Percentiles rank a stretch among this genome's conserved stretches.
Conservation (phyloP, 2,329 filamentous ascomycete genomes). For the Onygenales sp. region DNA sequence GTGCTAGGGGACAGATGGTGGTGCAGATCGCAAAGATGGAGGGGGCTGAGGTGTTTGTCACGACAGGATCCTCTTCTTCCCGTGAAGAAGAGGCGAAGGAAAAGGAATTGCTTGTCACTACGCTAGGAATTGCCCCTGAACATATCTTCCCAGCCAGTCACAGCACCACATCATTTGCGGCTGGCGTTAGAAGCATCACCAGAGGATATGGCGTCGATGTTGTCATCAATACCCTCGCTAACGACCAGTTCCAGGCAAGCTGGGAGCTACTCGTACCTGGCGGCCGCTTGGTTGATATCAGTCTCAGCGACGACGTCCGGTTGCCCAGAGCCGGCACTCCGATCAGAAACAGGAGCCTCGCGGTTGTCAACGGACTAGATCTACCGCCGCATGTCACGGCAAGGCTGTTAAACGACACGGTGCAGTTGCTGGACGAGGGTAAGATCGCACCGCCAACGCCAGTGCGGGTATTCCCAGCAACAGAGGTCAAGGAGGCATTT, state of each 20-base stretch:
- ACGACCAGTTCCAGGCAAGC: background rate
- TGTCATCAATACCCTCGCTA: constrained; percentile 4
- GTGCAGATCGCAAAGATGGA: constrained; percentile 11
- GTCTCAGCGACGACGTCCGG: background rate
- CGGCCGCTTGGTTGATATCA: constrained; percentile 8
- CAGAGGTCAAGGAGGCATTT: constrained; percentile 13
- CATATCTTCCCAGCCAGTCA: constrained; percentile 6
- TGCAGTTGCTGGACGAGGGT: constrained; percentile 11
- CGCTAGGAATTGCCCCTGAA: constrained; percentile 3
- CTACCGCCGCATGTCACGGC: constrained; percentile 2
- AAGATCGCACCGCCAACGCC: constrained; percentile 12
- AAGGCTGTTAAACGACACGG: constrained; percentile 5
- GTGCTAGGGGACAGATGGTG: constrained; percentile 11
- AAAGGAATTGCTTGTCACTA: constrained; percentile 4
- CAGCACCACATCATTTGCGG: background rate
- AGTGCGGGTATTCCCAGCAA: constrained; percentile 8
- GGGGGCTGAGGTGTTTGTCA: constrained; percentile 13
- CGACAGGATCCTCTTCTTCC: background rate
- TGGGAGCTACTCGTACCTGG: constrained; percentile 7
- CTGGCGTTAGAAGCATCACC: background rate
- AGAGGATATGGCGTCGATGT: constrained; percentile 6
- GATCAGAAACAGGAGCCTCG: background rate
- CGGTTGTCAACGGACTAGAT: constrained; percentile 8
- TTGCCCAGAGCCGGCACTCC: background rate
- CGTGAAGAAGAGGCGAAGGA: constrained; percentile 4